Conservation (phyloP, 1,284 basidiomycete species). For the Kwoniella shivajii region DNA sequence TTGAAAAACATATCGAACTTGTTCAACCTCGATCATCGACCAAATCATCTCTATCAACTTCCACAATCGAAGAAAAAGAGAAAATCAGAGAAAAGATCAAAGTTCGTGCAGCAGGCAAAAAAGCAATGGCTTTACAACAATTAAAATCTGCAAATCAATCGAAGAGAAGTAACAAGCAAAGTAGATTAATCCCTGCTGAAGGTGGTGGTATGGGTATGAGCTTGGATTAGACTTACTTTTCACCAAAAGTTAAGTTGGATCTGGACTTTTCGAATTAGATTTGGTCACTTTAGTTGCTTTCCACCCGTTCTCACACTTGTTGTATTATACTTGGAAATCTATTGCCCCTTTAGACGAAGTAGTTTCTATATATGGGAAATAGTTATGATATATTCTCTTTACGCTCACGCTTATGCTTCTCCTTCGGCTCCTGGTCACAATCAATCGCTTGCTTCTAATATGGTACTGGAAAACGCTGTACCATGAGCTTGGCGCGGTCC, state of each 20-base stretch:
- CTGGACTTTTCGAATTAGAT: background rate
- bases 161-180: conserved; percentile 56
- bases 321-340: no score
- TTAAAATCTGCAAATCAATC: conserved; percentile 62
- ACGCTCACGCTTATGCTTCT: no score
- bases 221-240: conserved; percentile 32
- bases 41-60: conserved; percentile 56
- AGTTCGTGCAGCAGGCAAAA: conserved; percentile 66
- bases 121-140: conserved; percentile 48
- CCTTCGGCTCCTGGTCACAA: no score
- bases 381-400: no score
- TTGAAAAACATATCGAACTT: conserved; percentile 64
- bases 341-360: no score
- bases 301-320: no score
- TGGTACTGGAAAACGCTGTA: no score
- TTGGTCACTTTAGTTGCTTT: no score
- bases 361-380: no score
- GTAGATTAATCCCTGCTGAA: conserved; percentile 64
- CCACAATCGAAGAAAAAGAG: conserved; percentile 41
- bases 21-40: conserved; percentile 63
- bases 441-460: no score
- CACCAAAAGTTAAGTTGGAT: background rate
- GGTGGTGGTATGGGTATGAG: conserved; percentile 56
- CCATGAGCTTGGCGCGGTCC: no score
- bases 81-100: conserved; percentile 74